Base-by-base conservation (phyloP, 768 basidiomycete species). In the Cyclocybe cylindracea region DNA sequence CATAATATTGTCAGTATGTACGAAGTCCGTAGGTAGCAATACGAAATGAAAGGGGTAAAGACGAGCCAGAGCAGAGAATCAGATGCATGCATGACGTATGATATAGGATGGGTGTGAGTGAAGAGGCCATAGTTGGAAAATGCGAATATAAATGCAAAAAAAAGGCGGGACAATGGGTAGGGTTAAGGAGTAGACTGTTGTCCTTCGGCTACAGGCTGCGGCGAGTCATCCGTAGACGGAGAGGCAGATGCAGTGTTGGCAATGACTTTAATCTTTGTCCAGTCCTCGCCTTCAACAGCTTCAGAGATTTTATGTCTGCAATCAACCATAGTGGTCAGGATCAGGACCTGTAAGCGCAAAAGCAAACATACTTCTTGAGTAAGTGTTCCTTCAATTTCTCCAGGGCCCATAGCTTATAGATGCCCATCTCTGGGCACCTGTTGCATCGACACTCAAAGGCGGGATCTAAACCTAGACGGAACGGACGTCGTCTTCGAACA, bases 341-440 rank as follows among this genome's bases (percentile, higher is more conserved):
- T 19, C 24, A 42, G 40, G 2, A 9, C 7, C 19, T 16, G 5
- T 24, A 37, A 8, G 31, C 14, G 34, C 4, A 14, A 37, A 11
- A 34, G 5, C 42, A 29, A 24, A 43, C 55, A 49, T 44, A 64
- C 62, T 61, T 57, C 3, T 44, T 19, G 36, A 45, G 52, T 31
- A 64, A 37, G 45, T 64, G 62, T 10, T 19, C 24, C 11, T 46
- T 50, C 14, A 64, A 53, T 34, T 46, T 49, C 16, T 51, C 50
- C 55, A 56, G 39, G 39, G 54, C 50, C 62, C 62, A 64, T 11
- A 64, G 37, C 41, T 64, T 56, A 42, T 41, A 56, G 24, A 64
- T 58, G 1, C 56, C 46, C 14, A 61, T 29, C 14, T 59, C 38
- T 7, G 50, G 56, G 48, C 62, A 64, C 29, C 46, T 46, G 33